A percentile compares a stretch with the other conserved stretches of the same genome.
Evolutionary conservation across 78 protist genomes (phyloP).

Genomic region (Planoprotostelium fungivorum): DNA sequence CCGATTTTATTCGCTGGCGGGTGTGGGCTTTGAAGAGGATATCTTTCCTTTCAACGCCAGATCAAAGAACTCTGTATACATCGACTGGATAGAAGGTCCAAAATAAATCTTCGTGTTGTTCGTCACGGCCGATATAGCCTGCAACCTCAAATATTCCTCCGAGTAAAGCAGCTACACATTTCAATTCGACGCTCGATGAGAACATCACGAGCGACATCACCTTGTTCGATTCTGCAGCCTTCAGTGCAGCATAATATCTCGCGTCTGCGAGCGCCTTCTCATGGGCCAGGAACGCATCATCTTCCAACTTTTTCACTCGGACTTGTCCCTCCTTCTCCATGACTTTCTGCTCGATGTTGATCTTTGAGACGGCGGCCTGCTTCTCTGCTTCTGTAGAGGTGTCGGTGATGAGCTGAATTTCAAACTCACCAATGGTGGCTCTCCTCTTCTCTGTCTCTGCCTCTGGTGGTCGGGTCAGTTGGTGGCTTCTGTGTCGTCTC

Average conservation of each 20-base stretch:
- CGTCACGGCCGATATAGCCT: not conserved
- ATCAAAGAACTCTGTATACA: not conserved
- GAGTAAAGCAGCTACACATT: not conserved
- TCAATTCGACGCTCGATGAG: not conserved
- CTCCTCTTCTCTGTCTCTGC: constrained; percentile 56
- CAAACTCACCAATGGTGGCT: constrained; percentile 7
- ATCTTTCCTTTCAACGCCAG: no score
- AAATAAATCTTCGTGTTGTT: constrained; percentile 57
- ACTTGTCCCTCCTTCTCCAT: constrained; percentile 12
- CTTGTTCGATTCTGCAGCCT: constrained; percentile 24
- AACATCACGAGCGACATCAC: not conserved
- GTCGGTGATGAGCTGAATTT: not conserved
- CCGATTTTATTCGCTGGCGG: no score
- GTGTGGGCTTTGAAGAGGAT: no score
- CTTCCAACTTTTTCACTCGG: constrained; percentile 1
- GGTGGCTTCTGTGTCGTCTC: not conserved
- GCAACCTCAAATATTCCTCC: not conserved
- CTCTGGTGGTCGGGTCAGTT: not conserved
- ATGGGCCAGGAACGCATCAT: constrained; percentile 8
- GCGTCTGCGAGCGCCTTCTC: constrained; percentile 17
- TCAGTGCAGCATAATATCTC: not conserved
- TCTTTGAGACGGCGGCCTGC: constrained; percentile 15
- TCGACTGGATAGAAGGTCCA: constrained; percentile 19
- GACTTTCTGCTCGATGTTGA: not conserved
- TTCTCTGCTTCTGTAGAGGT: constrained; percentile 26